Percentiles rank a stretch among this genome's conserved stretches.
These are phyloP conservation scores for Hortiboletus rubellus DNA, from an alignment of 1,284 basidiomycete genomes.

Conservation along the genomic window DNA sequence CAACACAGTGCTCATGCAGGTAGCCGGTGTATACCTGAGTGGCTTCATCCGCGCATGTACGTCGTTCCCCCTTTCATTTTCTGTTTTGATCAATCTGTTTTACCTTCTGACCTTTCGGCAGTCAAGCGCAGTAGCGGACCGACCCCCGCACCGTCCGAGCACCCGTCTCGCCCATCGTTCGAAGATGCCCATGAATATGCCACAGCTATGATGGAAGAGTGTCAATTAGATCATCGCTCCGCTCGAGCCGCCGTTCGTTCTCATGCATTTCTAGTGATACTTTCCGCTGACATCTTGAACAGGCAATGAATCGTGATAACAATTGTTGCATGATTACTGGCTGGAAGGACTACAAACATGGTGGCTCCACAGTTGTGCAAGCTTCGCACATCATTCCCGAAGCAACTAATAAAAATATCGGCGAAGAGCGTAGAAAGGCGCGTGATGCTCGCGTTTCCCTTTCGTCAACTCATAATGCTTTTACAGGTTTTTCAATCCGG, in stretches of 20 bases:
- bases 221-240: background rate
- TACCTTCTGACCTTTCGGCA: background rate
- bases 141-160: background rate
- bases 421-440: too few relatives aligned
- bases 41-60: background rate
- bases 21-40: background rate
- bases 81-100: too few relatives aligned
- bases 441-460: too few relatives aligned
- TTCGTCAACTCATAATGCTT: too few relatives aligned
- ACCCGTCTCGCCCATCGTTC: background rate
- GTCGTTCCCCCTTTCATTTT: background rate
- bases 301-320: slow-evolving; percentile 1
- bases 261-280: background rate
- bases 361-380: too few relatives aligned
- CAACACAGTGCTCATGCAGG: background rate
- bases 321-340: slow-evolving; percentile 3
- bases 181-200: slow-evolving; percentile 2
- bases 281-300: background rate
- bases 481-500: too few relatives aligned
- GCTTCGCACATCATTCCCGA: too few relatives aligned
- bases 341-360: background rate
- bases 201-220: background rate
- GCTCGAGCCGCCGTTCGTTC: background rate
- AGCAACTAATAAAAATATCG: too few relatives aligned
- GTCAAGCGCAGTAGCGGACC: background rate